Base-by-base conservation (phyloP, 1,284 basidiomycete genomes). In the Tilletia walkeri region DNA sequence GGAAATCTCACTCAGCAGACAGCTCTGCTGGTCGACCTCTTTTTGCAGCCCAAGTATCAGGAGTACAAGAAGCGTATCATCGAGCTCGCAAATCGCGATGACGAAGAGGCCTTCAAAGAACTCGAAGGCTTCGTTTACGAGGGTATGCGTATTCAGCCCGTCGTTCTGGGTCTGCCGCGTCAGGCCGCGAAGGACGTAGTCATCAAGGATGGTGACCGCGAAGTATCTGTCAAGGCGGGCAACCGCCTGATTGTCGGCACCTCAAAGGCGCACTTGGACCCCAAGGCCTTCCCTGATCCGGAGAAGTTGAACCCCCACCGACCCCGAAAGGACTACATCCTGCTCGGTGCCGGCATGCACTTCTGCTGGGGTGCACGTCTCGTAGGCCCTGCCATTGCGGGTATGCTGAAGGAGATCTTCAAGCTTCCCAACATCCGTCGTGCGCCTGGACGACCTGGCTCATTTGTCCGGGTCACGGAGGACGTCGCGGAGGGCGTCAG, bases 361-460 rank as follows among this genome's bases (percentile, higher is more conserved):
- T 86, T 85, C 85, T 87, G 75, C 70, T 71, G 45, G 41, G 50
- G 54, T 67, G 53, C 54, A 39, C 67, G 49, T 34, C 66, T 68
- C 12, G 48, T 67, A 30, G 24, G 69, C 18, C 65, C 86, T 84
- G 85, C 86, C 72, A 84, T 88, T 61, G 56, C 71, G 84, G 83
- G 3, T 84, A 86, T 86, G 14, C 82, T 89, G 7, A 85, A 86
- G 4, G 86, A 85, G 4, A 84, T 90, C 34, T 87, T 88, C 76
- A 84, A 85, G 53, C 84, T 87, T 66, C 82, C 85, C 48, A 86
- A 87, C 59, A 59, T 90, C 24, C 83, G 85, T 20, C 88, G 88
- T 53, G 88, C 86, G 2, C 88, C 88, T 0, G 88, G 86, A 0
- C 77, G 85, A 47, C 87, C 87, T 1, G 90, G 89, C 3, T 73